Base-by-base conservation (phyloP, 306 rosid genomes). In the Vachellia collinsii region DNA sequence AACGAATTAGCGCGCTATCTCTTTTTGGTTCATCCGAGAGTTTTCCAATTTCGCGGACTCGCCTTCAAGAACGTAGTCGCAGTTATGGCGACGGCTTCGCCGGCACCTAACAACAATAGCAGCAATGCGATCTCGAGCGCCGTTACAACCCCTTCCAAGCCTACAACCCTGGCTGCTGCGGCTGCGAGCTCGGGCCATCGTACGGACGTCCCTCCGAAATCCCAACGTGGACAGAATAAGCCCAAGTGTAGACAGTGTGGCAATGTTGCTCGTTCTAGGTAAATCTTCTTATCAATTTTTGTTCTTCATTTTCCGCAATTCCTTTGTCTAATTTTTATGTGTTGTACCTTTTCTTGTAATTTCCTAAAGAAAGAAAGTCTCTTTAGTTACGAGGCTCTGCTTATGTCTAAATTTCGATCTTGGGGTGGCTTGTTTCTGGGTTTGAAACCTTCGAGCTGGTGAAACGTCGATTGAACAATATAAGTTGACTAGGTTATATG, bases 241-340 rank as follows among this genome's bases (percentile, higher is more conserved):
- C 87, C 89, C 1, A 87, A 87, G 83, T 87, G 89, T 79, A 83
- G 68, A 81, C 93, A 89, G 86, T 95, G 99, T 79, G 99, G 99
- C 85, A 95, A 95, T 86, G 99, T 93, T 69, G 98, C 99, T 87
- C 99, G 99, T 78, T 95, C 98, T 77, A 88, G 99, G 95, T 91
- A 44, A 43, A 14, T 13, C 16, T 48, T 3, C 4, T 29, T 43
- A 20, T 43, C 36, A 74, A 65, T 58, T 74, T n/a, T 42, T 19
- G 6, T 39, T 56, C 2, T 44, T 41, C 73, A 10, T 65, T 37
- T 41, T n/a, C 71, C 13, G 23, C 34, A 76, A 43, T 59, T 47
- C 7, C 8, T 76, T 62, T 59, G 5, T 76, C 7, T 61, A 25
- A 43, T 76, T 23, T 16, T 2, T 64, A 7, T 38, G 78, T 25